phyloP scores from a whole-genome alignment of 2,329 filamentous ascomycete species.

The Elsinoe australis region DNA sequence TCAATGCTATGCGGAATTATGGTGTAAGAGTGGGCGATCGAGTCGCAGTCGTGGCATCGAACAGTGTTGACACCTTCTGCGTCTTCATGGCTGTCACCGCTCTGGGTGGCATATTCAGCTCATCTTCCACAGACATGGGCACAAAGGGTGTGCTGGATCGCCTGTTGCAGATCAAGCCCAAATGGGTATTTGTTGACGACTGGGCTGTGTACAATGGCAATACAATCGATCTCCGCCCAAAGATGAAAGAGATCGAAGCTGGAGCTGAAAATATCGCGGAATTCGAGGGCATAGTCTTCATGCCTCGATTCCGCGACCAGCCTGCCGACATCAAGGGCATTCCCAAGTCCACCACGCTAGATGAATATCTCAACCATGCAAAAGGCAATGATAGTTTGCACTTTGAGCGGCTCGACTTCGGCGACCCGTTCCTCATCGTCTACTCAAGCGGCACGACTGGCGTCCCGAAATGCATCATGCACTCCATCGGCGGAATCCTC shows the following conservation, averaged over 20 bases:
- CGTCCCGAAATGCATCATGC: constrained; percentile 77
- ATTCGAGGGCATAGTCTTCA: constrained; percentile 57
- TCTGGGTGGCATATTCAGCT: constrained; percentile 68
- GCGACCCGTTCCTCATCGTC: constrained; percentile 64
- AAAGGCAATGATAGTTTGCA: constrained; percentile 36
- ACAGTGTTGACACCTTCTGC: constrained; percentile 65
- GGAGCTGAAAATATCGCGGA: constrained; percentile 37
- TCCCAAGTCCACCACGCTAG: constrained; percentile 39
- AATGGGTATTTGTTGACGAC: constrained; percentile 78
- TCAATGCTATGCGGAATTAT: constrained; percentile 57
- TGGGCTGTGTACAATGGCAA: constrained; percentile 73
- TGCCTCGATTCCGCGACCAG: constrained; percentile 54
- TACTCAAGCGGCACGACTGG: constrained; percentile 78
- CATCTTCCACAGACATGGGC: constrained; percentile 75
- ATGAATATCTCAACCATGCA: constrained; percentile 35
- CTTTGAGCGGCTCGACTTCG: constrained; percentile 58
- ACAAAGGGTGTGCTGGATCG: constrained; percentile 69
- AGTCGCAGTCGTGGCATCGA: constrained; percentile 66
- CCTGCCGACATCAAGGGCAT: constrained; percentile 53
- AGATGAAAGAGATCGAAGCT: constrained; percentile 58
- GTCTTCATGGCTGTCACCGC: constrained; percentile 63
- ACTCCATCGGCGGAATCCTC: constrained; percentile 60
- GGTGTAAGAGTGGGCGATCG: constrained; percentile 66
- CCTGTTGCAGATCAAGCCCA: constrained; percentile 65
- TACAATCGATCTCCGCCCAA: constrained; percentile 59